Conservation (phyloP, 306 rosid species). For the Lablab purpureus region DNA sequence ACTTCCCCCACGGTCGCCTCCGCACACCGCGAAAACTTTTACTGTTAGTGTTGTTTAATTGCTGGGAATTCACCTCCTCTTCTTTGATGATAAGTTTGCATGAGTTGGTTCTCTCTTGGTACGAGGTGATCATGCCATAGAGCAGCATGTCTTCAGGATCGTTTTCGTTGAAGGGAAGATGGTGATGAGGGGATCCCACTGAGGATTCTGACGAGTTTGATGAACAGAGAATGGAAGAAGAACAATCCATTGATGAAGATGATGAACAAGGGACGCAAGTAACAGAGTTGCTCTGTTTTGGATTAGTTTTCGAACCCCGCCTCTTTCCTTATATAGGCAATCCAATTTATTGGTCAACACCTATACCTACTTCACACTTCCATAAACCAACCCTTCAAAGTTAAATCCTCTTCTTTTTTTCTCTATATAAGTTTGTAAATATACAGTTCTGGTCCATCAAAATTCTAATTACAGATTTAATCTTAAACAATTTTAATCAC, state of each 20-base stretch:
- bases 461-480: too few relatives aligned
- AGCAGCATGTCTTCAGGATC: conserved; percentile 89
- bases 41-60: background rate
- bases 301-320: background rate
- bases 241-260: conserved; percentile 45
- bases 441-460: too few relatives aligned
- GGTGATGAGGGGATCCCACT: conserved; percentile 54
- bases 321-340: background rate
- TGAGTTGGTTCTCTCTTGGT: background rate
- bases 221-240: conserved; percentile 50
- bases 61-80: conserved; percentile 52
- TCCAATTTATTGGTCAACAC: background rate
- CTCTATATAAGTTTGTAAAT: too few relatives aligned
- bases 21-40: conserved; percentile 78
- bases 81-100: background rate
- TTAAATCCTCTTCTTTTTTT: too few relatives aligned
- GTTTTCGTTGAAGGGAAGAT: conserved; percentile 82
- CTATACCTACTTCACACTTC: background rate
- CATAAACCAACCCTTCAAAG: too few relatives aligned
- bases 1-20: conserved; percentile 92
- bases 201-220: conserved; percentile 61
- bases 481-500: too few relatives aligned
- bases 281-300: conserved; percentile 27
- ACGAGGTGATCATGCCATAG: conserved; percentile 56
- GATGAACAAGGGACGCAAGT: background rate